Evolutionary conservation across 78 protist genomes (phyloP), one percentile per base, ranked within the genome.

Genomic region (Cavenderia fasciculata): DNA sequence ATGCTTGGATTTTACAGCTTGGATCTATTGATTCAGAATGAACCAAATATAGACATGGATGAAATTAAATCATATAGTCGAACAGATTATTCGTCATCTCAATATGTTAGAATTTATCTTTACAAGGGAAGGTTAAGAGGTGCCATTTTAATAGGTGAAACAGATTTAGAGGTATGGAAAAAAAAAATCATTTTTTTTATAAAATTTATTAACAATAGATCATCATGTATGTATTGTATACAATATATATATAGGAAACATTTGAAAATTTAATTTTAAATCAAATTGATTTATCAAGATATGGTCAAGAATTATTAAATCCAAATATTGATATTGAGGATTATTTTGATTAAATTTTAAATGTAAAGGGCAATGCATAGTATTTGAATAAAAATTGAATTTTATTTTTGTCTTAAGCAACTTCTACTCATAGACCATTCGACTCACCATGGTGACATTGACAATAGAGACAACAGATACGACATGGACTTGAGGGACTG

Each of bases 311-410:
- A 46, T 40, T 82, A 14, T 33, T 82, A 57, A 44, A 82, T 16
- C 66, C 90, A 0, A 78, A 82, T 31, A 68, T 82, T 12, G 90
- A 82, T 57, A 68, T 82, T 18, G 90, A 82, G 44, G 90, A 82
- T 44, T 82, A 82, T 57, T 82, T 82, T 57, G 90, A 82, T 56
- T 82, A 68, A 79, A 38, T 12, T n/a, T n/a, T n/a, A n/a, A n/a
- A n/a, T n/a, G n/a, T n/a, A n/a, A n/a, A n/a, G n/a, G n/a, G n/a
- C n/a, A n/a, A n/a, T n/a, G n/a, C n/a, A n/a, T n/a, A n/a, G n/a
- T n/a, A n/a, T n/a, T n/a, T n/a, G n/a, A n/a, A n/a, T n/a, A n/a
- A n/a, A n/a, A n/a, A n/a, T n/a, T n/a, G n/a, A n/a, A n/a, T n/a
- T n/a, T n/a, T n/a, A n/a, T n/a, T n/a, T n/a, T n/a, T n/a, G n/a